phyloP scores from a whole-genome alignment of 768 basidiomycete genomes.

The Serendipita sp. region DNA sequence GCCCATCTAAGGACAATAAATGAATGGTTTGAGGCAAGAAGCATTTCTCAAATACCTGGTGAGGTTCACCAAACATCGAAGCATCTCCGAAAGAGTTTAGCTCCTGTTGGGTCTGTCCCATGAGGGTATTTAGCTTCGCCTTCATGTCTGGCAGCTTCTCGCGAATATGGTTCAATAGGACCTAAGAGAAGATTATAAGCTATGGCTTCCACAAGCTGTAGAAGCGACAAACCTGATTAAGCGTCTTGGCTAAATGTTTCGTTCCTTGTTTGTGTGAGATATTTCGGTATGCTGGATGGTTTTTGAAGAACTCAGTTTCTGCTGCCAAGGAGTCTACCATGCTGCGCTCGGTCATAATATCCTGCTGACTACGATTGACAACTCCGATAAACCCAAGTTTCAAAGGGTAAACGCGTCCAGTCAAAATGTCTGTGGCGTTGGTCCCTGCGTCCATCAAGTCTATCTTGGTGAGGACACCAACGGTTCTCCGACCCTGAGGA shows the following conservation, averaged over 20 bases:
- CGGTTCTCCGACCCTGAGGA: conserved; percentile 88
- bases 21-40: neutral
- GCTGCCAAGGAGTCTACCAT: conserved; percentile 72
- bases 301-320: conserved; percentile 83
- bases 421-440: conserved; percentile 89
- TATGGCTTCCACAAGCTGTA: conserved; percentile 14
- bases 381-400: conserved; percentile 98
- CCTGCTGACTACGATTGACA: conserved; percentile 94
- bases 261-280: conserved; percentile 98
- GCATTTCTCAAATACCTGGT: conserved; percentile 25
- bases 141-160: conserved; percentile 99
- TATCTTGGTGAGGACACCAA: conserved; percentile 91
- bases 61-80: conserved; percentile 79
- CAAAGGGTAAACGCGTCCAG: conserved; percentile 91
- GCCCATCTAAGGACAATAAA: conserved; percentile 26
- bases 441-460: conserved; percentile 99
- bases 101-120: conserved; percentile 99
- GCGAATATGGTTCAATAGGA: conserved; percentile 91
- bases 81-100: conserved; percentile 91
- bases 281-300: conserved; percentile 82
- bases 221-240: conserved; percentile 60
- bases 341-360: conserved; percentile 76
- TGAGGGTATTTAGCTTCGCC: conserved; percentile 87
- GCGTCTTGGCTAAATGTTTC: conserved; percentile 76
- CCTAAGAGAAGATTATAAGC: conserved; percentile 25